Evolutionary conservation across 1,284 basidiomycete genomes (phyloP).

Genomic region (Coniferiporia sulphurascens): DNA sequence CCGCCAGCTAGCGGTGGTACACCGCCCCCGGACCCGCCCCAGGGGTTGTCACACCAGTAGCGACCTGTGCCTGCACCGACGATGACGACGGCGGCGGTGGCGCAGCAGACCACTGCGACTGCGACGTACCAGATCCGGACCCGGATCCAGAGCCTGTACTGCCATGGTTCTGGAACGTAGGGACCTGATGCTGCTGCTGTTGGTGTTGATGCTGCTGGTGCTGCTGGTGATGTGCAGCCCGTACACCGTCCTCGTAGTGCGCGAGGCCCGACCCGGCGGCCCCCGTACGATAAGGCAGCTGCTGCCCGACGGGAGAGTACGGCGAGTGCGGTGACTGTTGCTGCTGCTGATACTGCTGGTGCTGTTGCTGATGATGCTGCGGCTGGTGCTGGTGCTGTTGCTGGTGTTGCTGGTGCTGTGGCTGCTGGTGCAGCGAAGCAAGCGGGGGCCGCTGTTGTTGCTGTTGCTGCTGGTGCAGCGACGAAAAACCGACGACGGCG

Average conservation of each 20-base stretch:
- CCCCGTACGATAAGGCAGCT: background rate
- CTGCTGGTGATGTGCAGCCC: no score
- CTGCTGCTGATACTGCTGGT: constrained; percentile 7
- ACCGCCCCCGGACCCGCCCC: background rate
- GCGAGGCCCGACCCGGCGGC: background rate
- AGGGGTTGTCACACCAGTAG: no score
- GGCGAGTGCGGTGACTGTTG: constrained; percentile 7
- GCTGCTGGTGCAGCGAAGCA: background rate
- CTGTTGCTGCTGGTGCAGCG: constrained; percentile 5
- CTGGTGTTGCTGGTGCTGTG: background rate
- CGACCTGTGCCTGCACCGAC: background rate
- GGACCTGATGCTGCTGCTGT: no score
- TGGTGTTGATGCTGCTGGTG: no score
- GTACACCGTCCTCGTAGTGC: background rate
- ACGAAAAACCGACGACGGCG: background rate
- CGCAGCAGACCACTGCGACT: no score
- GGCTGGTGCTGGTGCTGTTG: background rate
- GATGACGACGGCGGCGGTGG: background rate
- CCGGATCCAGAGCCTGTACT: no score
- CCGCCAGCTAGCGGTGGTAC: background rate
- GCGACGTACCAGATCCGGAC: no score
- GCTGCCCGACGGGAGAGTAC: background rate
- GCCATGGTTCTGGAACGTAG: no score
- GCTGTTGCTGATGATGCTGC: background rate
- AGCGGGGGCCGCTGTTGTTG: background rate